Percentiles rank a stretch among this genome's conserved stretches.
These are phyloP conservation scores for Desmodesmus armatus DNA, from an alignment of 139 green algal genomes.

Conservation along the genomic window DNA sequence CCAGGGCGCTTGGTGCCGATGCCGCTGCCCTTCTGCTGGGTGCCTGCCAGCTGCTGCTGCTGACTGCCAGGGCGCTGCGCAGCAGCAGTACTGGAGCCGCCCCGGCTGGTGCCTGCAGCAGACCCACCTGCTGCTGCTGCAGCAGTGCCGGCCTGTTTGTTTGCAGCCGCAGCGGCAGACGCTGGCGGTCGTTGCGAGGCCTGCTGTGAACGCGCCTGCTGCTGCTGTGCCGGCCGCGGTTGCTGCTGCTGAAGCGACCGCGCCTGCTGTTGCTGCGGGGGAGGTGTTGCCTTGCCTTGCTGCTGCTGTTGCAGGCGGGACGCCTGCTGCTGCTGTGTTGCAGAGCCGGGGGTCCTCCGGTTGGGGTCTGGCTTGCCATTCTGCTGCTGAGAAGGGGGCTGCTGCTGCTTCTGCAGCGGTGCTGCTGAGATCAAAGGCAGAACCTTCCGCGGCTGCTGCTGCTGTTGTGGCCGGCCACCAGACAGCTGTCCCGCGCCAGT, in stretches of 20 bases:
- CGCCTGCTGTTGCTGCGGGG: conserved; percentile 3
- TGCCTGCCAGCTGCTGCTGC: conserved; percentile 3
- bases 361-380: not conserved
- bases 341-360: not conserved
- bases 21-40: not conserved
- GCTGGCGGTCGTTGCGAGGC: not conserved
- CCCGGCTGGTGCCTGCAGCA: not conserved
- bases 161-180: not conserved
- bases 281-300: not conserved
- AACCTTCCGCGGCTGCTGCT: conserved; percentile 17
- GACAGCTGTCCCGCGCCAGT: not conserved
- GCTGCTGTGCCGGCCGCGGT: not conserved
- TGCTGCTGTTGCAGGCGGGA: not conserved
- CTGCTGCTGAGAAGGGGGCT: conserved; percentile 5
- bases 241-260: not conserved
- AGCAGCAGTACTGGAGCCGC: not conserved
- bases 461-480: conserved; percentile 17
- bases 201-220: too few relatives aligned
- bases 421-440: conserved; percentile 32
- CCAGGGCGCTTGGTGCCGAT: not conserved
- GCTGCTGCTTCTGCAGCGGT: conserved; percentile 21
- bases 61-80: too few relatives aligned
- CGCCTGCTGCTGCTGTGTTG: conserved; percentile 5
- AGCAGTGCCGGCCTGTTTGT: not conserved
- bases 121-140: not conserved